These are phyloP conservation scores for Talaromyces sp. DNA, from an alignment of 2,329 filamentous ascomycete genomes.

Conservation along the genomic window DNA sequence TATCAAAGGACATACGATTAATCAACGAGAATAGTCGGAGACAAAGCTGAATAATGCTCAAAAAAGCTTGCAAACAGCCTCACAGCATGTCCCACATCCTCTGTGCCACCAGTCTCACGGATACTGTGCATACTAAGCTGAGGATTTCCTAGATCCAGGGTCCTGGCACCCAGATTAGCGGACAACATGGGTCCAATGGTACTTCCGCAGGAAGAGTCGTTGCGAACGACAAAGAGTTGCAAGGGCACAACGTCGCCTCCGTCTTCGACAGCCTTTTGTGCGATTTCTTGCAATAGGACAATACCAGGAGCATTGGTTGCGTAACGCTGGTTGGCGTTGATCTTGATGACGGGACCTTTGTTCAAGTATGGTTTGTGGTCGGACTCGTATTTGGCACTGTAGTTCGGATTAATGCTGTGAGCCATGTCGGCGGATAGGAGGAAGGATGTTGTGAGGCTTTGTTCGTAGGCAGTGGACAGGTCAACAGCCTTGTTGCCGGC, in stretches of 20 bases:
- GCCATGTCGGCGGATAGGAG: constrained; percentile 97
- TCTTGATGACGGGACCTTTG: constrained; percentile 92
- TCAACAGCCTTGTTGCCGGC: constrained; percentile 59
- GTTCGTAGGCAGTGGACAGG: constrained; percentile 80
- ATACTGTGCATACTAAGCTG: constrained; percentile 98
- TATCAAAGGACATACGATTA: constrained; percentile 38
- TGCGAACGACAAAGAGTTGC: constrained; percentile 93
- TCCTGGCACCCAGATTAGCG: constrained; percentile 79
- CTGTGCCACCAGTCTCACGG: constrained; percentile 81
- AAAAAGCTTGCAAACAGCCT: constrained; percentile 87
- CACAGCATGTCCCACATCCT: constrained; percentile 83
- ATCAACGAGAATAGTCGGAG: constrained; percentile 80
- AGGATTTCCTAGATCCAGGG: constrained; percentile 87
- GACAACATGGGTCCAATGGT: constrained; percentile 98
- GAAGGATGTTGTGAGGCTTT: constrained; percentile 86
- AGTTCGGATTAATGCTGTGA: constrained; percentile 94
- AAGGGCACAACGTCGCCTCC: constrained; percentile 72
- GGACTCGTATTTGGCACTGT: constrained; percentile 82
- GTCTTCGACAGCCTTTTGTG: constrained; percentile 54
- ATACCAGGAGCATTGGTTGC: constrained; percentile 95
- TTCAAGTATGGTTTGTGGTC: constrained; percentile 94
- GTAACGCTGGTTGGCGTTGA: constrained; percentile 97
- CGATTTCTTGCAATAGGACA: constrained; percentile 84
- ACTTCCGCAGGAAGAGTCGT: constrained; percentile 90
- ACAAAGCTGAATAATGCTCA: constrained; percentile 74